Base-by-base conservation (phyloP, 345 rosid species). In the Boechera divaricarpa region DNA sequence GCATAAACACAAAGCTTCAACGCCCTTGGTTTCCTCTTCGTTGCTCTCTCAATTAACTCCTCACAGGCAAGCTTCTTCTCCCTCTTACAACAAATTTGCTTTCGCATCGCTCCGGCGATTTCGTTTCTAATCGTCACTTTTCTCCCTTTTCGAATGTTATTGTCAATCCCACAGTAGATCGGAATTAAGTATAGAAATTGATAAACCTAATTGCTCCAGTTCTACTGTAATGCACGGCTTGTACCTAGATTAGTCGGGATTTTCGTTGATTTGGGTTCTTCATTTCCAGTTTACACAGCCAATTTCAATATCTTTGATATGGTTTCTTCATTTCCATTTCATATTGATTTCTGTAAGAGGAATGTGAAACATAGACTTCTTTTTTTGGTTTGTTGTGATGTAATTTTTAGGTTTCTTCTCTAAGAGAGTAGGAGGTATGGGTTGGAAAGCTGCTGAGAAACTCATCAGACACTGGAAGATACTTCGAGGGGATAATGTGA, bases 371-470 rank as follows among this genome's bases (percentile, higher is more conserved):
- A 1, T 26, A 33, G 4, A 10, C 0, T 52, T 21, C 35, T 45
- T 39, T 41, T 16, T 11, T 3, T 12, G 24, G 24, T 21, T 21
- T 21, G 24, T 15, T 48, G 35, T 48, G 65, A 61, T 69, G 75
- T 69, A 21, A 68, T 31, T 16, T 58, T 11, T 48, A 77, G 80
- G 60, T 47, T 70, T 28, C 5, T 52, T 11, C 1, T 41, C 33
- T 36, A 7, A 55, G 73, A 65, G 68, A 38, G 31, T 61, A 41
- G 58, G 33, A 72, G 73, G 44, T 9, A 94, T 95, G 98, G 99
- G 98, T 70, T 95, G 97, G 99, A 92, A 95, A 83, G 98, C 99
- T 32, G 99, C 99, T 59, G 94, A 92, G 86, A 95, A 91, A 70
- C 96, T 95, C 49, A 91, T 95, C 70, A 85, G 91, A 84, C 94